Conservation (phyloP, 331 rosid species). For the Saraca asoca region DNA sequence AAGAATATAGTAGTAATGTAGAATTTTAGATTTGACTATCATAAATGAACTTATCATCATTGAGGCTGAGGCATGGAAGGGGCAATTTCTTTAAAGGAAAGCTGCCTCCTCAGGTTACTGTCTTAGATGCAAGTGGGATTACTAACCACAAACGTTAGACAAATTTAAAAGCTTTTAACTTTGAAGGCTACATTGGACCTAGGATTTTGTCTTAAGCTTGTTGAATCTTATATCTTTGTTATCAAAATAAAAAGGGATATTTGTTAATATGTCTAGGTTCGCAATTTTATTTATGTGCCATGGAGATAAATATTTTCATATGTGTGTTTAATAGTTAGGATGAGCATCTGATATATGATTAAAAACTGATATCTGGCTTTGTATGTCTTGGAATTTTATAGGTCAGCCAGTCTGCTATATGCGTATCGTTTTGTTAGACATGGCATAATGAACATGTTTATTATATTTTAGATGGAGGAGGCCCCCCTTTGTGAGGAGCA, state of each 20-base stretch:
- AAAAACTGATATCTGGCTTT: neutral
- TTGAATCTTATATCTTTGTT: neutral
- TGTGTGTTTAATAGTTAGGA: neutral
- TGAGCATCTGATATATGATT: constrained; percentile 1
- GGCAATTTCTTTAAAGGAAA: no score
- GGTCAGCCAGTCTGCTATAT: neutral
- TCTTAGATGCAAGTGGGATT: constrained; percentile 21
- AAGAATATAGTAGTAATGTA: no score
- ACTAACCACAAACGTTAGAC: neutral
- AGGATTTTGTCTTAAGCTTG: neutral
- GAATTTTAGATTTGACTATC: no score
- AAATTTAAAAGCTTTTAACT: neutral
- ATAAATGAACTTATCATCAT: no score
- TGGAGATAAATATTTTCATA: neutral
- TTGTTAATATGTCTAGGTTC: neutral
- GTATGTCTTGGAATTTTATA: neutral
- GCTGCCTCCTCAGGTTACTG: constrained; percentile 5
- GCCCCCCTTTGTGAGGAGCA: constrained; percentile 50
- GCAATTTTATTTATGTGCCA: neutral
- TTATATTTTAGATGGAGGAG: constrained; percentile 67
- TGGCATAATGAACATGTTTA: constrained; percentile 32
- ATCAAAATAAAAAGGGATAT: neutral
- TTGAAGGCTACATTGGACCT: constrained; percentile 4
- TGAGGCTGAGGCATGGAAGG: no score
- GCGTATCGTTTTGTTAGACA: constrained; percentile 18